Evolutionary conservation across 2,329 filamentous ascomycete genomes (phyloP), one percentile per base, ranked within the genome.

Genomic region (Penicillium oxalicum): DNA sequence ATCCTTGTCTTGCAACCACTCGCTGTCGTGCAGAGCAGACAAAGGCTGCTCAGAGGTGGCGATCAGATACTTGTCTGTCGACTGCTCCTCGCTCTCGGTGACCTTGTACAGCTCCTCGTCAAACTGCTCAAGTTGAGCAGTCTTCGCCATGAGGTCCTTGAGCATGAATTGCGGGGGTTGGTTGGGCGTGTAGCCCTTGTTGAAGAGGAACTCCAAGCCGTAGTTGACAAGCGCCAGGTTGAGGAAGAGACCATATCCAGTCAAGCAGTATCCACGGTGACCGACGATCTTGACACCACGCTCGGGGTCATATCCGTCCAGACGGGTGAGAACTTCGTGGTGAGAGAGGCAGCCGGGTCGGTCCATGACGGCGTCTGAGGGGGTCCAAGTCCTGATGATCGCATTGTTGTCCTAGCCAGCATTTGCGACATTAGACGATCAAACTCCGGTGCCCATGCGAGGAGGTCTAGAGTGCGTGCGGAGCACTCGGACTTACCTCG

Each of bases 51-150:
- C 93, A 27, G 87, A 93, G 50, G 90, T 95, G 11, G 88, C 88
- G 63, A 86, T 86, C 34, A 83, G 71, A 64, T 83, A 84, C 74
- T 96, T 96, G 74, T 97, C 93, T 44, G 87, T 88, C 61, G 88
- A 82, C 56, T 88, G 83, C 61, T 94, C 89, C 50, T 88, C 87
- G 67, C 87, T 86, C 58, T 91, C 83, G 25, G 78, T 78, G 47
- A 98, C 91, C 74, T 97, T 97, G 79, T 98, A 98, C 44, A 98
- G 77, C 71, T 97, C 91, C 69, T 97, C 93, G 65, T 98, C 93
- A 64, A 98, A 98, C 64, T 96, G 88, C 59, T 93, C 90, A 26
- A 98, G 82, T 73, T 98, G 93, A 2, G 93, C 93, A 0, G 93
- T 98, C 78, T 97, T 97, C 52, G 87, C 91, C 93, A 98, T 98